A percentile compares a stretch with the other conserved stretches of the same genome.
Conservation (phyloP, 2,329 filamentous ascomycete genomes). For the Colletotrichum magnum region DNA sequence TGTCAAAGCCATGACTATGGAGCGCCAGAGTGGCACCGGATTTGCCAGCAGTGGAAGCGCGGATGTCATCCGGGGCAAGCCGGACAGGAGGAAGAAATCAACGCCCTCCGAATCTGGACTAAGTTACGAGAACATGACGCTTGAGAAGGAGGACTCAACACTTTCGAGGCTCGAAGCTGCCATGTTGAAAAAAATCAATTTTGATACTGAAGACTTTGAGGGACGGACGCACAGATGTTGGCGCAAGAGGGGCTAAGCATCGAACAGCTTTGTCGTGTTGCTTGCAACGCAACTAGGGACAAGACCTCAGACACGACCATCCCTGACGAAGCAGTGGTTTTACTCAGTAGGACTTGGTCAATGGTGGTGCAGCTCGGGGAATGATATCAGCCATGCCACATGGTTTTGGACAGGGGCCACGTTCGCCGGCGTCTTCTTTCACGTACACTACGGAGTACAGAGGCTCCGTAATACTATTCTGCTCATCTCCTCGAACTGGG, state of each 20-base stretch:
- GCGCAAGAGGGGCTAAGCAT: no score
- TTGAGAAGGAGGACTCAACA: no score
- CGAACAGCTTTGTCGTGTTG: no score
- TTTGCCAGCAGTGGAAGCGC: constrained; percentile 21
- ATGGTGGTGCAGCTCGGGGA: constrained; percentile 21
- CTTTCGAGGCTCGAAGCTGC: no score
- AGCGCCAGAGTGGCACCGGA: constrained; percentile 19
- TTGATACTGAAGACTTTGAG: no score
- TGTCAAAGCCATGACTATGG: constrained; percentile 24
- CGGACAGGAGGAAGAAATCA: constrained; percentile 1
- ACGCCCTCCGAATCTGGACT: background rate
- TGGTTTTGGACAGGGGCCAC: constrained; percentile 38
- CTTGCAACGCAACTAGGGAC: background rate
- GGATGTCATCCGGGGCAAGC: constrained; percentile 33
- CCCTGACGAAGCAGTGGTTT: constrained; percentile 19
- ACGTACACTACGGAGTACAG: no score
- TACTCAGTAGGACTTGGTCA: background rate
- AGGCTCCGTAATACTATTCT: background rate
- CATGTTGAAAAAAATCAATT: no score
- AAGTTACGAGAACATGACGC: no score
- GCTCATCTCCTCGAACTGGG: constrained; percentile 29
- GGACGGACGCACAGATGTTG: no score
- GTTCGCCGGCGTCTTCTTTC: background rate
- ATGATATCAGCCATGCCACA: constrained; percentile 36
- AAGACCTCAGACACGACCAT: constrained; percentile 14